These are phyloP conservation scores for Chlamydomonas incerta DNA, from an alignment of 139 green algal genomes.

Conservation along the genomic window DNA sequence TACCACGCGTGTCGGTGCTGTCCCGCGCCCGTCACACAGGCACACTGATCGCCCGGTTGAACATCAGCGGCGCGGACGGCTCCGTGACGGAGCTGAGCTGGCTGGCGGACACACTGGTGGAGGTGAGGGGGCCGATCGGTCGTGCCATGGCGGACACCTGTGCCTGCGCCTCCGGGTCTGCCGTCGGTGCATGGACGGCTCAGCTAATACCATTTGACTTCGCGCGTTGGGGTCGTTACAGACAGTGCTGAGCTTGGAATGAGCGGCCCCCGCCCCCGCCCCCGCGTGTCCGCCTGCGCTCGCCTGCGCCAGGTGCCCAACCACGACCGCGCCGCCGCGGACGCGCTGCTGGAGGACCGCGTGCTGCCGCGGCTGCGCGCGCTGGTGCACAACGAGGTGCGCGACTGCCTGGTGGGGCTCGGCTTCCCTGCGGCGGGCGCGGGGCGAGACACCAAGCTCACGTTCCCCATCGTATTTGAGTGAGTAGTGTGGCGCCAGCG, in stretches of 20 bases:
- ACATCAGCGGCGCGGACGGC: conserved; percentile 15
- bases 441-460: conserved; percentile 39
- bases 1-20: not conserved
- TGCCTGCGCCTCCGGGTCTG: too few species aligned
- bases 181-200: too few species aligned
- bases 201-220: too few species aligned
- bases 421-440: conserved; percentile 1
- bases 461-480: conserved; percentile 35
- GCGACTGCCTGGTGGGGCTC: conserved; percentile 15
- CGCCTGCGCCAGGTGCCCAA: conserved; percentile 9
- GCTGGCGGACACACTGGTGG: conserved; percentile 45
- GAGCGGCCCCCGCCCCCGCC: too few species aligned
- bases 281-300: too few species aligned
- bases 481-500: not conserved
- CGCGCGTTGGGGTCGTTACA: too few species aligned
- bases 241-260: too few species aligned
- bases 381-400: conserved; percentile 44
- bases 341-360: conserved; percentile 25
- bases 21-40: conserved; percentile 4
- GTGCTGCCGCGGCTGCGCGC: conserved; percentile 39
- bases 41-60: conserved; percentile 10
- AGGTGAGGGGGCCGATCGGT: too few species aligned
- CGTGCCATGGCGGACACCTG: too few species aligned
- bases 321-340: conserved; percentile 12
- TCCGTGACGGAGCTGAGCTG: not conserved